These are phyloP conservation scores for Lactarius sanguifluus DNA, from an alignment of 768 basidiomycete genomes.

Conservation along the genomic window DNA sequence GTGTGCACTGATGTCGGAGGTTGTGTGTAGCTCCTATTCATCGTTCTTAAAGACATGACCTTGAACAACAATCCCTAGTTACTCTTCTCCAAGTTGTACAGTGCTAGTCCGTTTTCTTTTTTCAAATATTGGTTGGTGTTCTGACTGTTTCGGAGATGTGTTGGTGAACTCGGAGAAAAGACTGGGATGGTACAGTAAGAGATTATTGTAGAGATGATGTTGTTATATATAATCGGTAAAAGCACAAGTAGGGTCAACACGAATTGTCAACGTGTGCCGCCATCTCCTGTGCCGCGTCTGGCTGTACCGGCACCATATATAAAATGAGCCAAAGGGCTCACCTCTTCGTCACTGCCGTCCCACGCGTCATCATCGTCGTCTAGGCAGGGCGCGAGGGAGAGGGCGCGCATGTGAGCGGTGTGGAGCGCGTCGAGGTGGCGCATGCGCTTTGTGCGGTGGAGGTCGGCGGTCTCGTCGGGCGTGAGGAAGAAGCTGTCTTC, in stretches of 20 bases:
- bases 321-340: constrained; percentile 31
- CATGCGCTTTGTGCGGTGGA: constrained; percentile 65
- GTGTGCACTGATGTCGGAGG: accelerated
- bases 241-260: too few relatives aligned
- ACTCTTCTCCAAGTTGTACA: too few relatives aligned
- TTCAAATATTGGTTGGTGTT: too few relatives aligned
- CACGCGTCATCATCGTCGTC: constrained; percentile 41
- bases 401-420: constrained; percentile 58
- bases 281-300: constrained; percentile 63
- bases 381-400: constrained; percentile 39
- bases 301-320: constrained; percentile 39
- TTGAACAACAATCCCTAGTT: too few relatives aligned
- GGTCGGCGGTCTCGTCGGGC: constrained; percentile 63
- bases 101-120: too few relatives aligned
- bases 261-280: constrained; percentile 53
- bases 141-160: too few relatives aligned
- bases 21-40: too few relatives aligned
- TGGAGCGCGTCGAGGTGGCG: constrained; percentile 55
- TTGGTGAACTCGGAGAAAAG: too few relatives aligned
- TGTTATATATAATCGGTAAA: too few relatives aligned
- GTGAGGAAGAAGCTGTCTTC: constrained; percentile 85
- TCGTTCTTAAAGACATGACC: too few relatives aligned
- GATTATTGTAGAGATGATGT: too few relatives aligned
- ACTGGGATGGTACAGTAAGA: too few relatives aligned
- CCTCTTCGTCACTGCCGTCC: constrained; percentile 74